Percentiles rank a stretch among this genome's conserved stretches.
These are phyloP conservation scores for Prunus yedoensis DNA, from an alignment of 331 rosid species.

Conservation along the genomic window DNA sequence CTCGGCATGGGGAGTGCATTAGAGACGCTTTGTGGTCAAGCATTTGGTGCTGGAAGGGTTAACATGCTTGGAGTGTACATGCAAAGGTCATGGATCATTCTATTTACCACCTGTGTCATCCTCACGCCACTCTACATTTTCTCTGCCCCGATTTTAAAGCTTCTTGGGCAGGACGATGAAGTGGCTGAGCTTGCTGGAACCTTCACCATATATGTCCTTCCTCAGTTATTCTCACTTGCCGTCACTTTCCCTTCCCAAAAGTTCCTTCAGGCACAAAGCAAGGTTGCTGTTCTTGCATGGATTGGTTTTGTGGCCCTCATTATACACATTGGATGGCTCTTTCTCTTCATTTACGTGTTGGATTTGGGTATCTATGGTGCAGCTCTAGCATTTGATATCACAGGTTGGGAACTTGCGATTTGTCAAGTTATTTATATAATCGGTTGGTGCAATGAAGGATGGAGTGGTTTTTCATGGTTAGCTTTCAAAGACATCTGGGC, in stretches of 20 bases:
- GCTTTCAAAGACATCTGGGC: conserved; percentile 82
- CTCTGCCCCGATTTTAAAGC: conserved; percentile 62
- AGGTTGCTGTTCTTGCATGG: conserved; percentile 61
- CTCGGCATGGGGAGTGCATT: conserved; percentile 94
- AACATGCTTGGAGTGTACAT: conserved; percentile 73
- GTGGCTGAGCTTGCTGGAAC: conserved; percentile 68
- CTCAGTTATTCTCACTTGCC: conserved; percentile 67
- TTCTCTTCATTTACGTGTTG: conserved; percentile 54
- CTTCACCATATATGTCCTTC: conserved; percentile 49
- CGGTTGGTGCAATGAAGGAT: conserved; percentile 79
- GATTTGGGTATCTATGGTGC: conserved; percentile 66
- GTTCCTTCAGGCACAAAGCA: conserved; percentile 88
- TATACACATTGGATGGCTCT: conserved; percentile 54
- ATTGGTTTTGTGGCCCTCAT: conserved; percentile 57
- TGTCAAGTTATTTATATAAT: conserved; percentile 62
- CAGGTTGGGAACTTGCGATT: conserved; percentile 59
- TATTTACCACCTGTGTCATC: conserved; percentile 35
- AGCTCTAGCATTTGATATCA: conserved; percentile 65
- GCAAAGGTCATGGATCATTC: conserved; percentile 80
- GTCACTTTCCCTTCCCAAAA: conserved; percentile 76
- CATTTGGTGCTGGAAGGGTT: conserved; percentile 81
- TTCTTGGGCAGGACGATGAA: conserved; percentile 63
- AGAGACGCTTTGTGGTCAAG: conserved; percentile 94
- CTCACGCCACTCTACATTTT: conserved; percentile 67
- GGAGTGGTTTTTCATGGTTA: conserved; percentile 69